Base-by-base conservation (phyloP, 2,329 filamentous ascomycete genomes). In the Neopestalotiopsis sp. region DNA sequence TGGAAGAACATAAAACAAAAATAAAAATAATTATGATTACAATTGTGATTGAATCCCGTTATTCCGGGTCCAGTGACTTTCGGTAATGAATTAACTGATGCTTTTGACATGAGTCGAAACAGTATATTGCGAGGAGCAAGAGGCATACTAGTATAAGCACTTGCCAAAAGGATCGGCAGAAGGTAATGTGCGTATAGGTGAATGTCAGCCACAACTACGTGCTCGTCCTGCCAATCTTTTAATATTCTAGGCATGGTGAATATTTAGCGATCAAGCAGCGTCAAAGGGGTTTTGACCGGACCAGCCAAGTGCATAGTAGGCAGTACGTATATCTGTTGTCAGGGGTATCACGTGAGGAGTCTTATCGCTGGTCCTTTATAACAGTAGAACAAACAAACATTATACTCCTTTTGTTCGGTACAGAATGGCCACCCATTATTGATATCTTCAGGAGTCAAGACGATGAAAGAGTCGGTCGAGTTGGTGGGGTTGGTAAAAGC, bases 291-390 rank as follows among this genome's bases (percentile, higher is more conserved):
- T 20, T 38, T 38, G 5, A 10, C 34, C 10, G 34, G 34, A 7
- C 10, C 10, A 38, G 34, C 34, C 34, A 38, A 38, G 34, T 38
- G 34, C 34, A 38, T 38, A 38, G 1, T 4, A 28, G 24, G 24
- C 14, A 7, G 42, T 20, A 17, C 20, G 45, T 17, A 12, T 20
- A 17, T 52, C 17, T 52, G 45, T n/a, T 20, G 45, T 52, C 20
- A 52, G 45, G 45, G 45, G 45, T 52, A 52, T 52, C 45, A 52
- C 45, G 45, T 52, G 45, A 52, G 45, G n/a, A n/a, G 45, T n/a
- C n/a, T 52, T n/a, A 7, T 52, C 45, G 9, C 45, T 20, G 45
- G 34, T 38, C 6, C 34, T 10, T 7, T 38, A 3, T 38, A 10
- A 38, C 5, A 38, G 34, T 10, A 38, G 34, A 38, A 38, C 34